Conservation (phyloP, 2,329 filamentous ascomycete genomes). For the Beauveria caledonica region DNA sequence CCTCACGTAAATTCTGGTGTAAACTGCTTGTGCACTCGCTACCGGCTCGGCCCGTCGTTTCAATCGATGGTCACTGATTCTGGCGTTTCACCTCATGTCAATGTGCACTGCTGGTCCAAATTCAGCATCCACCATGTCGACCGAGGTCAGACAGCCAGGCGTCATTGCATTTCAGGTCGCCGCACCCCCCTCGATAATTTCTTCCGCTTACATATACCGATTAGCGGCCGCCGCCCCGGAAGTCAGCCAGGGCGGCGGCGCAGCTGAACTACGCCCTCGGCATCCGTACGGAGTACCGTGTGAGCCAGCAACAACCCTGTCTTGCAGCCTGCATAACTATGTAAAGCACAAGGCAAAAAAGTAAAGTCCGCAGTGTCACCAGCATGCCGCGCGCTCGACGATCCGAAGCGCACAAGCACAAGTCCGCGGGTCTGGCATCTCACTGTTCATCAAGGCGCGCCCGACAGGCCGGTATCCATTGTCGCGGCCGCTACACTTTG, state of each 20-base stretch:
- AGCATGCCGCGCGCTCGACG: background rate
- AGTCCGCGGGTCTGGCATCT: background rate
- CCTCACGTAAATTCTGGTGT: background rate
- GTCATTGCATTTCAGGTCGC: too few relatives aligned
- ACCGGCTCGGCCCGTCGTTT: background rate
- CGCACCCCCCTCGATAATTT: background rate
- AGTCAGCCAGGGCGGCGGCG: background rate
- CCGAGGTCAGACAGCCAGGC: background rate
- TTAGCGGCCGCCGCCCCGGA: background rate
- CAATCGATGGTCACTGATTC: background rate
- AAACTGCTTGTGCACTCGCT: background rate
- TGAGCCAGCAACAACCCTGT: background rate
- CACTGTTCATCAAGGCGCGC: background rate
- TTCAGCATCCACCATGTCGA: background rate
- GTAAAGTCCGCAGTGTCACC: background rate
- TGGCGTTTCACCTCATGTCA: background rate
- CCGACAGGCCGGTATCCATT: background rate
- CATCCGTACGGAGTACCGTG: background rate
- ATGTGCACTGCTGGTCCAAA: background rate
- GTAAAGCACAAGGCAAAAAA: background rate
- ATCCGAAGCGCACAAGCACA: background rate
- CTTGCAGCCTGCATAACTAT: background rate
- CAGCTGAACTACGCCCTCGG: background rate
- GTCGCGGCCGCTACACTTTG: background rate
- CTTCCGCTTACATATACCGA: background rate